Percentiles rank a stretch among this genome's conserved stretches.
phyloP scores from a whole-genome alignment of 208 protist genomes.

The Polymyxa betae region DNA sequence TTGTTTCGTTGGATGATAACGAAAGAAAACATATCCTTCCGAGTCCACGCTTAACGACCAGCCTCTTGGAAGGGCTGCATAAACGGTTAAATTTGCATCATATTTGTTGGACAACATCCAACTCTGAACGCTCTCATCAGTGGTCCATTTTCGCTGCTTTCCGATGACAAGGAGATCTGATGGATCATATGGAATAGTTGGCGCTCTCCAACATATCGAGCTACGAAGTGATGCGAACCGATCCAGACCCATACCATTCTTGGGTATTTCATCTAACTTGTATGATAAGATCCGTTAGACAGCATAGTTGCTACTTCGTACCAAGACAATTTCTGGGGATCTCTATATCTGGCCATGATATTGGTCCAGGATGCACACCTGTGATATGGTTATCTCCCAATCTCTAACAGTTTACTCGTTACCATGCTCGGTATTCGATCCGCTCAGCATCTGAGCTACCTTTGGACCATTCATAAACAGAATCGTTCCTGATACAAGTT shows the following conservation, averaged over 20 bases:
- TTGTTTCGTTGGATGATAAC: constrained; percentile 34
- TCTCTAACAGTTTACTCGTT: not conserved
- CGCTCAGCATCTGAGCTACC: not conserved
- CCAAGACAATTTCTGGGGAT: not conserved
- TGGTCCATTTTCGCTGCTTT: not conserved
- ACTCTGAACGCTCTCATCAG: not conserved
- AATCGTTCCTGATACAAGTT: constrained; percentile 2
- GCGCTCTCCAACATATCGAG: constrained; percentile 40
- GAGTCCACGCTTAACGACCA: not conserved
- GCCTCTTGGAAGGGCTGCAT: not conserved
- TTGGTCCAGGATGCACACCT: not conserved
- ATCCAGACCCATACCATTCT: not conserved
- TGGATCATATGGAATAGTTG: not conserved
- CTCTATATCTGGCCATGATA: not conserved
- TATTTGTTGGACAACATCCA: not conserved
- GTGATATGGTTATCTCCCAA: not conserved
- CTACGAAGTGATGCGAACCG: not conserved
- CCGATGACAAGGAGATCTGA: not conserved
- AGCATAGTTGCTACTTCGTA: too few species aligned
- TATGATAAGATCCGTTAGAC: too few species aligned
- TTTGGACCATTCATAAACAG: constrained; percentile 25
- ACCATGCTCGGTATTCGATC: constrained; percentile 6
- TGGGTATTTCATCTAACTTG: too few species aligned
- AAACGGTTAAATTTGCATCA: not conserved
- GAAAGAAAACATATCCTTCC: not conserved